These are phyloP conservation scores for Haplosporangium sp. DNA, from an alignment of 371 early-diverging fungal genomes.

Conservation along the genomic window DNA sequence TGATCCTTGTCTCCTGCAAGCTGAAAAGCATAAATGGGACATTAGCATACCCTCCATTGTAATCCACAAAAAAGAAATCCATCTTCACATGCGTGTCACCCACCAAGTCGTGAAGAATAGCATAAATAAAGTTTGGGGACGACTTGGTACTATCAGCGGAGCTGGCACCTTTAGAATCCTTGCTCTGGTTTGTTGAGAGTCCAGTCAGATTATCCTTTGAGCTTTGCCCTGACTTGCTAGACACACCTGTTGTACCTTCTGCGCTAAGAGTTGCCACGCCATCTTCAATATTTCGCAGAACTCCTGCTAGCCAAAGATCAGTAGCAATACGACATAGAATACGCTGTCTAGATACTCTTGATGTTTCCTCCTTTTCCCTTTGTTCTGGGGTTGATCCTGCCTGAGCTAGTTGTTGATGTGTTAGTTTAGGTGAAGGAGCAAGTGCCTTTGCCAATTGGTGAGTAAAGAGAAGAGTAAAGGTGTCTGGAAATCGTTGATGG, in stretches of 20 bases:
- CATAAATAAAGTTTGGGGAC: conserved; percentile 55
- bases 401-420: conserved; percentile 51
- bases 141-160: conserved; percentile 23
- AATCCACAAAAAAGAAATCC: neutral
- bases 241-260: conserved; percentile 61
- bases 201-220: conserved; percentile 68
- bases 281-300: conserved; percentile 78
- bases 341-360: conserved; percentile 77
- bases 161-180: conserved; percentile 37
- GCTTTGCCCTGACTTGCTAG: conserved; percentile 44
- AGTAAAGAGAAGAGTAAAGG: conserved; percentile 79
- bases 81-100: neutral
- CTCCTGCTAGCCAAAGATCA: conserved; percentile 89
- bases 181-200: conserved; percentile 55
- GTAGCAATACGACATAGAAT: conserved; percentile 78
- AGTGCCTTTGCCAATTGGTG: conserved; percentile 67
- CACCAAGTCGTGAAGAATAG: conserved; percentile 57
- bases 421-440: conserved; percentile 53
- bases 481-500: conserved; percentile 91
- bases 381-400: conserved; percentile 77
- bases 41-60: neutral
- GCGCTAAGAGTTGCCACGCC: conserved; percentile 66
- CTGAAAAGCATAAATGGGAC: conserved; percentile 26
- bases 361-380: conserved; percentile 86
- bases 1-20: conserved; percentile 67